These are phyloP conservation scores for Anthoceros angustus DNA, from an alignment of 225 moss, liverwort and hornwort species.

Conservation along the genomic window DNA sequence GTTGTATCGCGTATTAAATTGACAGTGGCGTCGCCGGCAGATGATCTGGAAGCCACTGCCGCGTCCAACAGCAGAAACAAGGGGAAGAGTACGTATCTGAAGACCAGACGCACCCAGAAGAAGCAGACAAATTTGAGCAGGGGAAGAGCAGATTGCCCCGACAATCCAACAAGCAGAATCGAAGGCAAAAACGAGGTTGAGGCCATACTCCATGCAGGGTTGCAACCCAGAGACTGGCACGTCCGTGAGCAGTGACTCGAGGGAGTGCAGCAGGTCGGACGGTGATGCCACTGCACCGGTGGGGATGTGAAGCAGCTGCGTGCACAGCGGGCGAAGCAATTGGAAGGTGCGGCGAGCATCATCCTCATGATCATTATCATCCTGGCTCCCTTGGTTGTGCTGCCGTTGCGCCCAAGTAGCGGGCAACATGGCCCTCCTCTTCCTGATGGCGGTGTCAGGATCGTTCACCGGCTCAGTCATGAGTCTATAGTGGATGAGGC, in stretches of 20 bases:
- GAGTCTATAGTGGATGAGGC: too few relatives aligned
- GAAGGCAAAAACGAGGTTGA: background rate
- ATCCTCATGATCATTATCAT: too few relatives aligned
- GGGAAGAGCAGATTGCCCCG: background rate
- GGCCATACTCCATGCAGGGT: constrained; percentile 64
- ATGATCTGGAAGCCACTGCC: constrained; percentile 43
- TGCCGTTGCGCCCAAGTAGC: too few relatives aligned
- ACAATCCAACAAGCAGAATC: background rate
- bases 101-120: constrained; percentile 8
- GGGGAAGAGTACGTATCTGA: constrained; percentile 75
- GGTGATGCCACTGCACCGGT: constrained; percentile 37
- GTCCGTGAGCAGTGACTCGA: constrained; percentile 25
- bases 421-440: too few relatives aligned
- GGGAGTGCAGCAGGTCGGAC: constrained; percentile 29
- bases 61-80: constrained; percentile 63
- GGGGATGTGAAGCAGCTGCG: constrained; percentile 44
- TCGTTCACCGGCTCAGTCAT: too few relatives aligned
- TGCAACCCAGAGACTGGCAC: constrained; percentile 35
- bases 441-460: too few relatives aligned
- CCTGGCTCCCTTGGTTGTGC: too few relatives aligned
- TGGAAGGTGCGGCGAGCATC: constrained; percentile 38
- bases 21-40: background rate
- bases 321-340: constrained; percentile 57
- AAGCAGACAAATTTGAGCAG: background rate
- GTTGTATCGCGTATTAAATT: constrained; percentile 54